Conservation (phyloP, 1,284 basidiomycete species). For the Leucoagaricus sp. region DNA sequence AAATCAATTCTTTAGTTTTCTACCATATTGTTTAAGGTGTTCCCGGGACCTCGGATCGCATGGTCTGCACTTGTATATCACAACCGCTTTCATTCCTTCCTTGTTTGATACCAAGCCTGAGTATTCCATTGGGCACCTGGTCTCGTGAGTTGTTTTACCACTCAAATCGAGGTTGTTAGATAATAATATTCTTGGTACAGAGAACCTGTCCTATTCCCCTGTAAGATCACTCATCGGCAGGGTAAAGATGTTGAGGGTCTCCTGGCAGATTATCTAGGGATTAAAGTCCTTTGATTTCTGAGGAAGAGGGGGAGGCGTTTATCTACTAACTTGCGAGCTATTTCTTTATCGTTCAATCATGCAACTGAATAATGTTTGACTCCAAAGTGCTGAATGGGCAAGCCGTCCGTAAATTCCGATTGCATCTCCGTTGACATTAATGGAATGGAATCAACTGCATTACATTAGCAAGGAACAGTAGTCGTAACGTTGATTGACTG, state of each 20-base stretch:
- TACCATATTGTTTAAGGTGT: conserved; percentile 13
- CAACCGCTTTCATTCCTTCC: conserved; percentile 3
- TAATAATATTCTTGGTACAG: not conserved
- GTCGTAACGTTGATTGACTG: no score
- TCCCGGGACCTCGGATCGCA: conserved; percentile 9
- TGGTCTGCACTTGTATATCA: conserved; percentile 2
- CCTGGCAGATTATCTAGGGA: not conserved
- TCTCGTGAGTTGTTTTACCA: not conserved
- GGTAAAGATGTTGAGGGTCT: conserved; percentile 1
- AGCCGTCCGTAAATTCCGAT: no score
- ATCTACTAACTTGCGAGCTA: no score
- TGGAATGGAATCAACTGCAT: no score
- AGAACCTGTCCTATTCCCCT: not conserved
- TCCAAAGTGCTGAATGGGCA: no score
- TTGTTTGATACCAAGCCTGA: conserved; percentile 9
- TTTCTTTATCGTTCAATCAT: no score
- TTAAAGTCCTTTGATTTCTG: not conserved
- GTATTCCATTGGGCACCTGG: not conserved
- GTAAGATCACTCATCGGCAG: not conserved
- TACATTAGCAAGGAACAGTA: no score
- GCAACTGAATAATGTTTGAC: no score
- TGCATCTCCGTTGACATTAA: no score
- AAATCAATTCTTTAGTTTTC: not conserved
- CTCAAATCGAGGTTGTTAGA: not conserved
- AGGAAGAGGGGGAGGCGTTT: no score